Base-by-base conservation (phyloP, 2,329 filamentous ascomycete genomes). In the Ceratocystis variospora region DNA sequence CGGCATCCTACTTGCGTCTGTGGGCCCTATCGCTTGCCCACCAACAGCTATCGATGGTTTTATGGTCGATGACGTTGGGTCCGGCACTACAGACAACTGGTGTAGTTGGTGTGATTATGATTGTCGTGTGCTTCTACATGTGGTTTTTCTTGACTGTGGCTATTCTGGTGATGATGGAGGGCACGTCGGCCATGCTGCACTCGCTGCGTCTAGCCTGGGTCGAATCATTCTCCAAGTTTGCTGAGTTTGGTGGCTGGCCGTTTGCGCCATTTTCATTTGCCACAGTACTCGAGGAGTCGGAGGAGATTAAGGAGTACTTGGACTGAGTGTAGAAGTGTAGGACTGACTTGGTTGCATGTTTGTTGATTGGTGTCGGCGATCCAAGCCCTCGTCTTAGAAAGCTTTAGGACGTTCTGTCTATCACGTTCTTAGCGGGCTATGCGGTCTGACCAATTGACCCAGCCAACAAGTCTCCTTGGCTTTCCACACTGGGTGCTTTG, bases 11-110 rank as follows among this genome's bases (percentile, higher is more conserved):
- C 77, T 88, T 99, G 61, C 94, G 94, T 80, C 88, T 99, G 57
- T 99, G 94, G 94, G 94, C 94, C 41, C 77, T 99, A 71, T 99
- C 94, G 1, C 87, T 99, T 68, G 94, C 94, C 41, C 94, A 99
- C 80, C 94, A 99, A 76, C 94, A 97, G 82, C 86, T 99, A 68
- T 96, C 90, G 62, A 88, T 92, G 70, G 94, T 99, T 69, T 83
- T 99, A 61, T 99, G 94, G 94, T 83, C 83, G 72, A 99, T 99
- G 94, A 99, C 94, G 1, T 81, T 99, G 63, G 87, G 82, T 37
- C 87, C 86, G 63, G 87, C 89, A 2, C 88, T 99, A 67, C 77
- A 78, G 28, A 83, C 81, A 71, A 80, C 79, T 0, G 88, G 89
- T 61, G 79, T 83, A 61, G 68, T 83, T 0, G 92, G 92, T 66